Evolutionary conservation across 2,329 filamentous ascomycete genomes (phyloP), one percentile per base, ranked within the genome.

Genomic region (Alternaria triticina): DNA sequence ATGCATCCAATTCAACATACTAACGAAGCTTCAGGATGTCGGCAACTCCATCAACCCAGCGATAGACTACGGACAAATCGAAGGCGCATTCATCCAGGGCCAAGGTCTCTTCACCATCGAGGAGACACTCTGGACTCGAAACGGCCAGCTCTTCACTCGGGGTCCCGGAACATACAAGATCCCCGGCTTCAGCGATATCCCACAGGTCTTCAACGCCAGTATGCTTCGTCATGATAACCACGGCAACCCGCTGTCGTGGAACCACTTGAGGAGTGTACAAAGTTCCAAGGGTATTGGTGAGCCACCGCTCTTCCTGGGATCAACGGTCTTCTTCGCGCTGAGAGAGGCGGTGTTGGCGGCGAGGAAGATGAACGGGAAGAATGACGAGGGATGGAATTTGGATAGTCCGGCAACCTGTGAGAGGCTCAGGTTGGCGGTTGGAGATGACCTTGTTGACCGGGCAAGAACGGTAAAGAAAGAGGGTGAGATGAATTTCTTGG

Each of bases 171-270:
- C 90, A 2, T 96, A 96, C 83, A 96, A 96, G 83, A 96, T 96
- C 73, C 93, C 93, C 0, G 92, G 92, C 0, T 96, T 96, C 85
- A 85, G 91, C 52, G 93, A 96, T 75, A 93, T 97, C 17, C 93
- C 93, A 5, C 93, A 97, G 76, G 85, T 88, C 46, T 94, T 96
- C 83, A 95, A 96, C 77, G 90, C 95, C 13, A 88, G 86, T 30
- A 84, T 97, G 72, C 86, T 97, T 66, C 94, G 96, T 76, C 90
- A 88, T 52, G 93, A 80, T 47, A 75, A 72, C 49, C 70, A 77
- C 1, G 78, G 78, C 0, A 78, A 75, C 2, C 72, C 74, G 3
- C 47, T 96, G 6, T 88, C 90, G 73, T 97, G 93, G 93, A 89
- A 94, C 79, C 90, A 96, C 71, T 83, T 97, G 56, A 85, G 92